These are phyloP conservation scores for Fusarium foetens DNA, from an alignment of 2,329 filamentous ascomycete genomes.

Conservation along the genomic window DNA sequence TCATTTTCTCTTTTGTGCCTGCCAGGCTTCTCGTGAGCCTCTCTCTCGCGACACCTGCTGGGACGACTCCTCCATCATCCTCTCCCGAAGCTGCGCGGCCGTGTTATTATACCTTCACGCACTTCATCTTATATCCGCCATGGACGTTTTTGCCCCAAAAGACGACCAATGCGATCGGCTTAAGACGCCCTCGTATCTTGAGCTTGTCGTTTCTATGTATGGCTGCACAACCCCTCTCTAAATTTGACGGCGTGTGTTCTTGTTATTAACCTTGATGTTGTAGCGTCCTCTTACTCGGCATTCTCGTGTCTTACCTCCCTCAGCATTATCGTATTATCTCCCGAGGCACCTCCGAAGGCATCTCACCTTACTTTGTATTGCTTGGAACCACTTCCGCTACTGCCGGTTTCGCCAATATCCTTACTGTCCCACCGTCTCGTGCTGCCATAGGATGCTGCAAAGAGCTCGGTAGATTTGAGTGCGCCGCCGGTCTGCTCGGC, in stretches of 20 bases:
- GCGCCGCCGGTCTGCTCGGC: slow-evolving; percentile 84
- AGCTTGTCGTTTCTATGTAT: slow-evolving; percentile 67
- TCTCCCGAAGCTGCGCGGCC: slow-evolving; percentile 7
- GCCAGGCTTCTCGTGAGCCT: slow-evolving; percentile 1
- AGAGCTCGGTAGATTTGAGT: slow-evolving; percentile 82
- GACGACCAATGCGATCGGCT: slow-evolving; percentile 59
- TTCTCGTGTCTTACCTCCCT: slow-evolving; percentile 91
- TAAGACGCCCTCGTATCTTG: slow-evolving; percentile 63
- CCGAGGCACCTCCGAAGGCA: slow-evolving; percentile 87
- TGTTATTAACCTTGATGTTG: slow-evolving; percentile 7
- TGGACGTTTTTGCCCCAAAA: slow-evolving; percentile 43
- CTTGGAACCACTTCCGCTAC: slow-evolving; percentile 93
- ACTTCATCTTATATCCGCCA: slow-evolving; percentile 18
- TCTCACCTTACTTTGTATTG: slow-evolving; percentile 94
- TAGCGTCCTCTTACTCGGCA: slow-evolving; percentile 83
- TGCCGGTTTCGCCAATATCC: slow-evolving; percentile 90
- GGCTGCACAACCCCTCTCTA: slow-evolving; percentile 28
- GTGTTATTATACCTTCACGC: slow-evolving; percentile 3
- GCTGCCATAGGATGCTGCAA: slow-evolving; percentile 88
- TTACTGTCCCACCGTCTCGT: slow-evolving; percentile 84
- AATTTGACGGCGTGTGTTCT: not conserved
- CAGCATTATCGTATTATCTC: slow-evolving; percentile 93
- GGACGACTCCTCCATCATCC: slow-evolving; percentile 17
- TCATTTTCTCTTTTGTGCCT: slow-evolving; percentile 17
- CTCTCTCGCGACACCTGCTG: not conserved